phyloP scores from a whole-genome alignment of 495 filamentous ascomycete species.

The Clohesyomyces aquaticus region DNA sequence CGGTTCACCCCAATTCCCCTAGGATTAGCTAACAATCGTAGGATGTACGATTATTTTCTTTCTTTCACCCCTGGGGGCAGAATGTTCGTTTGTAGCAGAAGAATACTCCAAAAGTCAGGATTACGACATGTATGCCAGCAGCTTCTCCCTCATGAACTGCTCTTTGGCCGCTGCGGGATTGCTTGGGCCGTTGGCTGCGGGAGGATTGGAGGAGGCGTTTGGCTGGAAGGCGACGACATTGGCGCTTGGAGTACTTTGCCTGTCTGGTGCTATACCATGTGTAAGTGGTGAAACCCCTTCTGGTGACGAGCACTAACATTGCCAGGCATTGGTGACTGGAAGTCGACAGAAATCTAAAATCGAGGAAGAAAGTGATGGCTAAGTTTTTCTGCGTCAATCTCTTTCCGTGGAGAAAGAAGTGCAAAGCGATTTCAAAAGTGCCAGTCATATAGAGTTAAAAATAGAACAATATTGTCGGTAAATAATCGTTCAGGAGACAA shows the following conservation, averaged over 20 bases:
- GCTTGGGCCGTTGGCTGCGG: constrained; percentile 21
- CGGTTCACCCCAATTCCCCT: not conserved
- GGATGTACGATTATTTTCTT: constrained; percentile 23
- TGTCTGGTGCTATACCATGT: constrained; percentile 18
- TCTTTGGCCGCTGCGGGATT: constrained; percentile 11
- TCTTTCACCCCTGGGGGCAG: constrained; percentile 20
- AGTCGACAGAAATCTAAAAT: not conserved
- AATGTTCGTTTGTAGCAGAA: constrained; percentile 21
- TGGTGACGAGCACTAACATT: not conserved
- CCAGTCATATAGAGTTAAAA: no score
- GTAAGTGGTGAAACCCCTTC: not conserved
- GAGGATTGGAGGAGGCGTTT: constrained; percentile 13
- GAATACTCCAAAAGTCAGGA: constrained; percentile 13
- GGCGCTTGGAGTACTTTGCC: constrained; percentile 13
- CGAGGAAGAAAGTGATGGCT: no score
- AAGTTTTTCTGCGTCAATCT: no score
- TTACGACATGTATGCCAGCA: constrained; percentile 17
- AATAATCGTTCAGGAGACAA: no score
- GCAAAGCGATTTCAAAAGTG: no score
- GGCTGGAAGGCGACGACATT: constrained; percentile 24
- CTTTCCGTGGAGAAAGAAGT: no score
- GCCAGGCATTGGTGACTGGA: not conserved
- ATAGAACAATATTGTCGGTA: no score
- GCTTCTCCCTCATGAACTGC: constrained; percentile 31
- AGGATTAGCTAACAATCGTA: constrained; percentile 1